Conservation (phyloP, 495 filamentous ascomycete genomes). For the Aspergillus mulundensis region DNA sequence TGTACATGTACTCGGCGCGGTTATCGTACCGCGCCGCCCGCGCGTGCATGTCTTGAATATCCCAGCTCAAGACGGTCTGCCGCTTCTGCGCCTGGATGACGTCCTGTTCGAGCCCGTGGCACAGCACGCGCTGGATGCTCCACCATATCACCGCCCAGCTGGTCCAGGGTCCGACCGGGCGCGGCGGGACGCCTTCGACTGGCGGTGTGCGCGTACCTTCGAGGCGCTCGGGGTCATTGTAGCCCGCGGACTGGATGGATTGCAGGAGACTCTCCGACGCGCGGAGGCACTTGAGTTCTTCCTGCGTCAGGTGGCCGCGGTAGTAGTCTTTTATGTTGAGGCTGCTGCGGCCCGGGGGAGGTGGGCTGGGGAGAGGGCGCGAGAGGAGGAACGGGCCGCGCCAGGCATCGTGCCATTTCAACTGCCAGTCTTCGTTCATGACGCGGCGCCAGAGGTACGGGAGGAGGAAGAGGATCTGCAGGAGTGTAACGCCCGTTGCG, state of each 20-base stretch:
- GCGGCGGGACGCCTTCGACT: slow-evolving; percentile 2
- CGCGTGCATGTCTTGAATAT: slow-evolving; percentile 12
- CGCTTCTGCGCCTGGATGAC: slow-evolving; percentile 6
- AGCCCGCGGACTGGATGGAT: slow-evolving; percentile 5
- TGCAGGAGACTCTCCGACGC: slow-evolving; percentile 5
- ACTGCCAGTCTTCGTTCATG: slow-evolving; percentile 11
- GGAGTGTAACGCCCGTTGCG: slow-evolving; percentile 5
- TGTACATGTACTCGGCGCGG: slow-evolving; percentile 10
- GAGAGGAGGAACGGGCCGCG: slow-evolving; percentile 2
- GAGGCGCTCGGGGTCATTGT: slow-evolving; percentile 3
- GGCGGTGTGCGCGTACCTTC: background rate
- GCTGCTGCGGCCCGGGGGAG: slow-evolving; percentile 1
- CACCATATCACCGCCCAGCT: background rate
- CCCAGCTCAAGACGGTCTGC: slow-evolving; percentile 3
- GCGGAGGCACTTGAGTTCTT: slow-evolving; percentile 10
- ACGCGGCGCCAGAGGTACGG: slow-evolving; percentile 12
- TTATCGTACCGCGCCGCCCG: slow-evolving; percentile 8
- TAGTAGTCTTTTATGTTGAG: slow-evolving; percentile 11
- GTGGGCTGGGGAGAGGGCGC: slow-evolving; percentile 1
- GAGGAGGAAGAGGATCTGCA: slow-evolving; percentile 10
- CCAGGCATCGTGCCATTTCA: slow-evolving; percentile 9
- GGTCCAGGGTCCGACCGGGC: slow-evolving; percentile 1
- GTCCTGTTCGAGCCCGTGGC: slow-evolving; percentile 10
- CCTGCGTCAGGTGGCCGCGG: slow-evolving; percentile 8
- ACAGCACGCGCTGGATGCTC: background rate